These are phyloP conservation scores for Albizia julibrissin DNA, from an alignment of 306 rosid genomes.

Conservation along the genomic window DNA sequence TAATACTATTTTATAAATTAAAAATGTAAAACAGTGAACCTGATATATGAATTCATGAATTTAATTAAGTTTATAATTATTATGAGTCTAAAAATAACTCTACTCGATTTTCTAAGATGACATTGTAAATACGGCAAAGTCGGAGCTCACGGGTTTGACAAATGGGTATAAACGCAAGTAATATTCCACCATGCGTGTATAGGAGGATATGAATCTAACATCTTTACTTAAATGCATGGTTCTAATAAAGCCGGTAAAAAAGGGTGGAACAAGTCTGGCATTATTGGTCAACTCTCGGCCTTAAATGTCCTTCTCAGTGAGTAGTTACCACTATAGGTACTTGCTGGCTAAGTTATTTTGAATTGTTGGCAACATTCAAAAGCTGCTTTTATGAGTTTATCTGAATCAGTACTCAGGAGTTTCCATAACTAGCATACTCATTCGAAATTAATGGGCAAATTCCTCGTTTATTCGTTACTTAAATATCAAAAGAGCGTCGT, in stretches of 20 bases:
- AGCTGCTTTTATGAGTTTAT: neutral
- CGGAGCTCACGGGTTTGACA: too few species aligned
- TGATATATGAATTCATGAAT: accelerated
- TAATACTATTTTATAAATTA: too few species aligned
- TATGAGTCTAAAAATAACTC: too few species aligned
- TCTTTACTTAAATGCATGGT: neutral
- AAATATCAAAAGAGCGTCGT: too few species aligned
- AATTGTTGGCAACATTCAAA: neutral
- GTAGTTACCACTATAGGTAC: neutral
- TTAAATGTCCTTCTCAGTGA: neutral
- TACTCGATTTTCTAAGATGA: too few species aligned
- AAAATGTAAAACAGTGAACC: too few species aligned
- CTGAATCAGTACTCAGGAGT: too few species aligned
- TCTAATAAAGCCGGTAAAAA: neutral
- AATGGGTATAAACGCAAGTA: neutral
- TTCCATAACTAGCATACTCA: neutral
- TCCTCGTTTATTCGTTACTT: too few species aligned
- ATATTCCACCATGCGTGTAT: neutral
- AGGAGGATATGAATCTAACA: neutral
- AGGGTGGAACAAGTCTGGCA: neutral
- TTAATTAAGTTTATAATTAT: too few species aligned
- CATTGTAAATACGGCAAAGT: too few species aligned
- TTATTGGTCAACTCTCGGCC: neutral
- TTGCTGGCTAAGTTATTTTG: neutral
- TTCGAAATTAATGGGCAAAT: too few species aligned